Base-by-base conservation (phyloP, 805 yeast genomes). In the Wickerhamomyces tratensis region DNA sequence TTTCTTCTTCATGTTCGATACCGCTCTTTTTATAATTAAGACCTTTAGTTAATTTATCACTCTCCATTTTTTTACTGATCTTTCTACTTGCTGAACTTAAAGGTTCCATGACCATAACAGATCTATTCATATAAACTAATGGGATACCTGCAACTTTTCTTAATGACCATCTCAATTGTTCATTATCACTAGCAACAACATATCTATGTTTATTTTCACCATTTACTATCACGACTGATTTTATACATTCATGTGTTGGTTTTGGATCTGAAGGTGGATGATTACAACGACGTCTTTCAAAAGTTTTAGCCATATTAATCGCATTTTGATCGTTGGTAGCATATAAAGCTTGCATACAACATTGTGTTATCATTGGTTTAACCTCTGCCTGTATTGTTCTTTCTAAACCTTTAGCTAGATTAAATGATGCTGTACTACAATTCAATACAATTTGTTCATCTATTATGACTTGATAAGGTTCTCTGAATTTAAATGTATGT, bases 31-130 rank as follows among this genome's bases (percentile, higher is more conserved):
- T 64, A 51, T 79, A 82, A 57, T 93, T 91, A 58, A 93, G 71
- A 0, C 98, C 98, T 25, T 72, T 74, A 4, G 76, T 76, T 41
- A 93, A 68, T 54, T 93, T 93, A 38, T 71, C 68, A 2, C 65
- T 58, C 61, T 93, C 98, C 36, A 71, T 65, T 29, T 61, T 51
- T 38, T 56, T 55, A 42, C 78, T 76, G 13, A 71, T 68, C 38
- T 57, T 59, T 11, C 67, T 69, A 37, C 91, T 82, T 7, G 86
- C 85, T 35, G 72, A 74, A 41, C 95, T 84, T 50, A 88, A 65
- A 7, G 97, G 96, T 62, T 93, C 98, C 93, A 93, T 79, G 27
- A 93, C 80, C 91, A 93, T 86, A 14, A 93, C 98, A 1, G 96
- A 78, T 46, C 96, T 72, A 55, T 84, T 81, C 77, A 93, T 79